These are phyloP conservation scores for Rhytidhysteron rufulum DNA, from an alignment of 2,329 filamentous ascomycete genomes.

Conservation along the genomic window DNA sequence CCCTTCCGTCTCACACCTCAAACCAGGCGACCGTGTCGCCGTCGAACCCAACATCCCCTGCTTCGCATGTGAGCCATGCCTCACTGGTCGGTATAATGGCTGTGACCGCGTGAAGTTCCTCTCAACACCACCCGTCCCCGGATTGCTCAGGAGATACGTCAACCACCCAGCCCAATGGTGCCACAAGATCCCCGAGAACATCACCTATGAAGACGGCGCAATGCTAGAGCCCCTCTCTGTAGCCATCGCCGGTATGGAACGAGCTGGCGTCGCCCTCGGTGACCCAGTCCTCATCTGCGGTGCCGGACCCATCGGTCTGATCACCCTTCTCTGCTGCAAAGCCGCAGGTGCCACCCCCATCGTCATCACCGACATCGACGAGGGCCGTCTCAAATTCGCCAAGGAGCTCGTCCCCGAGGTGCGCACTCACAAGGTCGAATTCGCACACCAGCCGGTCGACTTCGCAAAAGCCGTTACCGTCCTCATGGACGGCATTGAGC, in stretches of 20 bases:
- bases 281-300: slow-evolving; percentile 88
- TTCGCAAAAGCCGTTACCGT: slow-evolving; percentile 65
- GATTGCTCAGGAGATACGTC: slow-evolving; percentile 85
- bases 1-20: slow-evolving; percentile 68
- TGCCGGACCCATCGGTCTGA: slow-evolving; percentile 88
- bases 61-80: slow-evolving; percentile 78
- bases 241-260: slow-evolving; percentile 80
- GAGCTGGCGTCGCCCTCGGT: slow-evolving; percentile 74
- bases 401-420: slow-evolving; percentile 77
- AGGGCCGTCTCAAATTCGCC: slow-evolving; percentile 78
- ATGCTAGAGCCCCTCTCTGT: slow-evolving; percentile 89
- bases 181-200: slow-evolving; percentile 82
- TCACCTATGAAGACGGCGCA: slow-evolving; percentile 88
- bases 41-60: slow-evolving; percentile 92
- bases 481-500: slow-evolving; percentile 74
- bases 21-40: slow-evolving; percentile 82
- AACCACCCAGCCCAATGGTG: slow-evolving; percentile 94
- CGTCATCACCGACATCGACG: slow-evolving; percentile 92
- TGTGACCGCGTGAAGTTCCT: slow-evolving; percentile 82
- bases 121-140: slow-evolving; percentile 84
- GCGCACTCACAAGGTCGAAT: slow-evolving; percentile 73
- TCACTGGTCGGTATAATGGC: slow-evolving; percentile 88
- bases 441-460: slow-evolving; percentile 61
- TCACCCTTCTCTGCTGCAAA: slow-evolving; percentile 77
- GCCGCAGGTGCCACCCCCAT: slow-evolving; percentile 88